Base-by-base conservation (phyloP, 768 basidiomycete species). In the Coprinopsis sp. region DNA sequence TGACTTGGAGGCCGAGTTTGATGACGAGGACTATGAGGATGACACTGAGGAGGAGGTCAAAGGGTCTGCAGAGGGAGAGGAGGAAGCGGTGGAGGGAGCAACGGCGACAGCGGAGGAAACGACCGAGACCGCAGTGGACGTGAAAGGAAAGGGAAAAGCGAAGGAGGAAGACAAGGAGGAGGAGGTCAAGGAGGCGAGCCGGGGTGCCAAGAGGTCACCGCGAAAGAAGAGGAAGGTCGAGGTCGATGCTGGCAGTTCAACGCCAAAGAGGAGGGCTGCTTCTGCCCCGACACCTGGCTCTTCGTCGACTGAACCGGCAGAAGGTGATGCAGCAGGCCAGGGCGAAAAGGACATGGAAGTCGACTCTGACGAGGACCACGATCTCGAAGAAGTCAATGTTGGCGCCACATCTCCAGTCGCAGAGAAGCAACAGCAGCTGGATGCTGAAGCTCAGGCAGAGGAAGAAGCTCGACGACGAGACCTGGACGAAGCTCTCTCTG, bases 401-500 rank as follows among this genome's bases (percentile, higher is more conserved):
- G 25, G 38, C 25, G 19, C 38, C 8, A 21, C 38, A 11, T 11
- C 38, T 6, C 23, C 23, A 23, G 19, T 19, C 34, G 11, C 11
- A 18, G 34, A 10, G 34, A 37, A n/a, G n/a, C n/a, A n/a, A n/a
- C n/a, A n/a, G n/a, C n/a, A n/a, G 30, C 30, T n/a, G 30, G 30
- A 8, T n/a, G n/a, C 19, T 18, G 34, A 37, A 10, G 7, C 18
- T 4, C 27, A 28, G 27, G 40, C 27, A 31, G 30, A 8, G 27
- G 40, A 42, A 18, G 40, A 42, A 42, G 40, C 24, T n/a, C n/a
- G 28, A 19, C 40, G 40, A 11, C 40, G 40, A 4, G 38, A 10
- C 22, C 40, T 49, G 16, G 60, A 65, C 22, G 65, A 66, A 46
- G 61, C 64, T 7, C 64, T 58, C 37, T 55, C 59, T 6, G 69